Base-by-base conservation (phyloP, 1,284 basidiomycete genomes). In the Leccinum solheimii region DNA sequence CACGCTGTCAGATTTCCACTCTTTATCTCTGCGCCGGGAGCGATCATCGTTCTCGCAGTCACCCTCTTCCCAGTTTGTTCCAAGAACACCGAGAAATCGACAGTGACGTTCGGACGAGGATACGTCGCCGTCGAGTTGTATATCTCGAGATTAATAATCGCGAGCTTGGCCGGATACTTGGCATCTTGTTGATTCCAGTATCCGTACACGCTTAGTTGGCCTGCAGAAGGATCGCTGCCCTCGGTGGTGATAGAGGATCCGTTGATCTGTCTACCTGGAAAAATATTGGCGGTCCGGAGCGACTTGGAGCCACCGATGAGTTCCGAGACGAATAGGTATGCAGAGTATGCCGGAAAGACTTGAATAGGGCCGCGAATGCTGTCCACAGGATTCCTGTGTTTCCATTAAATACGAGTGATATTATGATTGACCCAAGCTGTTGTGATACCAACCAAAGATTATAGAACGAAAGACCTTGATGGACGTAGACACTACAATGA, bases 401-500 rank as follows among this genome's bases (percentile, higher is more conserved):
- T 21, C 62, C 67, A 40, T 81, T 54, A 16, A 68, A 57, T 23
- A 16, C 23, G 14, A 38, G 14, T 57, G 8, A 69, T 55, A 23
- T 23, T 61, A 53, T 9, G 68, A 19, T 14, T 40, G 23, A 27
- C 62, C 13, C 32, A 19, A 26, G 19, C 43, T 26, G 9, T 30
- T 34, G 38, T 26, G 4, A 52, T 23, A 55, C 67, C 16, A 48
- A 81, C 81, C 80, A 82, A 65, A 82, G 66, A 59, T 82, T 73
- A 64, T 83, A 83, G 63, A 82, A 76, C 51, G 80, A 79, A 51
- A 80, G 65, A 16, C 82, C 82, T 72, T 83, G 82, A 63, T 83
- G 81, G 21, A 80, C 75, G 58, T 81, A 82, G 53, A 83, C 59
- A 32, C 81, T 82, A 59, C 10, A 45, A 60, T 7, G 13, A 38